Evolutionary conservation across 2,329 filamentous ascomycete species (phyloP), one percentile per base, ranked within the genome.

Genomic region (Spiromastix sp.): DNA sequence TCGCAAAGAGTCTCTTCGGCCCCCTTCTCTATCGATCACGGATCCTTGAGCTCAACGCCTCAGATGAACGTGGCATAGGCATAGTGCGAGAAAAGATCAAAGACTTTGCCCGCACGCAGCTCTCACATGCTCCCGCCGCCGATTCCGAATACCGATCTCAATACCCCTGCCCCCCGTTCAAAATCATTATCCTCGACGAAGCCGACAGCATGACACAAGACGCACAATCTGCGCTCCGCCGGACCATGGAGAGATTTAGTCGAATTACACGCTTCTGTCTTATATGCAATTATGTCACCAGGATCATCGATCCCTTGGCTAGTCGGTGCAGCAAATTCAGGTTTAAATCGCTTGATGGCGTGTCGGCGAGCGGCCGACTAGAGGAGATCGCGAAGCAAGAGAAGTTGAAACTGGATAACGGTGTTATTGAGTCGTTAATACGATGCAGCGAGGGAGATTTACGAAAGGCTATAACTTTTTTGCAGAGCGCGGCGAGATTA

Each of bases 171-270:
- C 91, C 91, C 15, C 91, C 91, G 0, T 98, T 95, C 70, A 99
- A 98, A 67, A 94, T 99, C 56, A 89, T 98, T 55, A 85, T 99
- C 42, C 77, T 99, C 40, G 91, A 98, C 61, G 91, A 98, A 66
- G 91, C 91, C 47, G 91, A 99, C 59, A 91, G 82, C 47, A 96
- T 99, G 89, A 98, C 91, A 25, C 89, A 96, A 60, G 93, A 98
- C 63, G 91, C 91, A 9, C 91, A 98, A 66, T 84, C 79, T 41
- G 91, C 93, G 4, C 69, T 98, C 38, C 74, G 91, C 45, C 74
- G 93, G 36, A 98, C 91, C 2, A 99, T 99, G 91, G 91, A 99
- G 65, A 93, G 86, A 30, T 96, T 96, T 61, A 84, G 77, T 59
- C 87, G 86, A 52, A 95, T 96, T 61, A 99, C 91, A 2, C 74